A percentile compares a stretch with the other conserved stretches of the same genome.
Evolutionary conservation across 768 basidiomycete species (phyloP).

Genomic region (Pleurotus eryngii): DNA sequence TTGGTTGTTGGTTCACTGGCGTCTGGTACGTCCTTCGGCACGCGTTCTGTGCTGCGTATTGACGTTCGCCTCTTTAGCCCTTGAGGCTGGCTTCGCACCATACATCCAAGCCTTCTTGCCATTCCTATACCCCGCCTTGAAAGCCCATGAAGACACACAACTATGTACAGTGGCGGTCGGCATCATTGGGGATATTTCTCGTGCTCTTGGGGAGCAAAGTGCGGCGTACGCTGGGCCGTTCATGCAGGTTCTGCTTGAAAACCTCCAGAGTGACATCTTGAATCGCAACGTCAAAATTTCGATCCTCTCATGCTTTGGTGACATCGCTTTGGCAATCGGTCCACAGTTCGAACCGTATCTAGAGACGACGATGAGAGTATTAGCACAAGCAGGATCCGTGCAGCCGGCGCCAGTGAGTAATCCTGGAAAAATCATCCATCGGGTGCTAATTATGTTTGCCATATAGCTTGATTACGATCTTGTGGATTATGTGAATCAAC

Average conservation of each 20-base stretch:
- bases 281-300: slow-evolving; percentile 95
- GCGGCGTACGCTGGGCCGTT: slow-evolving; percentile 82
- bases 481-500: slow-evolving; percentile 84
- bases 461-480: slow-evolving; percentile 79
- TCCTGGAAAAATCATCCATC: not conserved
- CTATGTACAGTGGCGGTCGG: slow-evolving; percentile 95
- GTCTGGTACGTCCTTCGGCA: slow-evolving; percentile 41
- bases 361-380: slow-evolving; percentile 85
- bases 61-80: slow-evolving; percentile 36
- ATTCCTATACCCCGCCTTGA: slow-evolving; percentile 84
- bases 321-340: slow-evolving; percentile 92
- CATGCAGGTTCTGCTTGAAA: slow-evolving; percentile 90
- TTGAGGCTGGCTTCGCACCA: slow-evolving; percentile 74
- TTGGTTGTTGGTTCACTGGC: slow-evolving; percentile 88
- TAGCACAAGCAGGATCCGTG: slow-evolving; percentile 86
- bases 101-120: slow-evolving; percentile 86
- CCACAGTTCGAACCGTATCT: slow-evolving; percentile 84
- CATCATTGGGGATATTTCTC: slow-evolving; percentile 94
- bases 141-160: slow-evolving; percentile 92
- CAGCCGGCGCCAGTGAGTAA: slow-evolving; percentile 79
- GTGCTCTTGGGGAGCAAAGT: slow-evolving; percentile 84
- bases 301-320: slow-evolving; percentile 94
- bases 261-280: slow-evolving; percentile 85
- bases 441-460: slow-evolving; percentile 10
- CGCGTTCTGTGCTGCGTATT: too few species aligned